These are phyloP conservation scores for Hygrophorus pudorinus DNA, from an alignment of 768 basidiomycete species.

Conservation along the genomic window DNA sequence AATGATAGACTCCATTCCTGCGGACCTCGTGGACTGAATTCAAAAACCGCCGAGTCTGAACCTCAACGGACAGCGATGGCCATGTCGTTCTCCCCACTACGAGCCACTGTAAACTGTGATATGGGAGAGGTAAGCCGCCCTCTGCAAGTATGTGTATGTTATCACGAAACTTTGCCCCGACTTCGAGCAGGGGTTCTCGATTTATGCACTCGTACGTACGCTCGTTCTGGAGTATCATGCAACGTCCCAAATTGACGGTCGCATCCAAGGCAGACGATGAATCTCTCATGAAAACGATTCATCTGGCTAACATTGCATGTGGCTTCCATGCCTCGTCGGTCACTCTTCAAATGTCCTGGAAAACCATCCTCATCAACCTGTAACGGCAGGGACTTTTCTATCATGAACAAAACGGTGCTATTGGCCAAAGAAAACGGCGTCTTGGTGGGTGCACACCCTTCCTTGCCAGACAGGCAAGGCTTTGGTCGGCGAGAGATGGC, in stretches of 20 bases:
- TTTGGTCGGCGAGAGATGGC: slow-evolving; percentile 60
- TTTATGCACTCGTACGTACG: too few species aligned
- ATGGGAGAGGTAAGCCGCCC: slow-evolving; percentile 44
- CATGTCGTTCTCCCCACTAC: slow-evolving; percentile 13
- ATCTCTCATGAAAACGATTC: slow-evolving; percentile 43
- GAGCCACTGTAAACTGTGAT: slow-evolving; percentile 44
- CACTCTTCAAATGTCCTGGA: not conserved
- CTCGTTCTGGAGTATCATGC: too few species aligned
- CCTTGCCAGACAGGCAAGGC: slow-evolving; percentile 52
- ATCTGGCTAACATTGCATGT: slow-evolving; percentile 56
- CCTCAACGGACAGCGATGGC: too few species aligned
- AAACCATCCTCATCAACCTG: not conserved
- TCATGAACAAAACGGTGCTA: slow-evolving; percentile 53
- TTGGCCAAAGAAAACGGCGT: slow-evolving; percentile 49
- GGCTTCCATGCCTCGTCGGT: slow-evolving; percentile 57
- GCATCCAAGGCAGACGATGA: slow-evolving; percentile 37
- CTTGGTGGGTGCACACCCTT: slow-evolving; percentile 58
- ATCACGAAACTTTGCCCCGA: not conserved
- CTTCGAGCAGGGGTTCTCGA: not conserved
- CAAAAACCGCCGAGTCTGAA: too few species aligned
- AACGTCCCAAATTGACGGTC: not conserved
- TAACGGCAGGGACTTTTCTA: slow-evolving; percentile 40
- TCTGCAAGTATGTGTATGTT: slow-evolving; percentile 30
- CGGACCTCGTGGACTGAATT: too few species aligned
- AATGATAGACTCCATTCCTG: too few species aligned